Evolutionary conservation across 495 filamentous ascomycete genomes (phyloP).

Genomic region (Daldinia vernicosa): DNA sequence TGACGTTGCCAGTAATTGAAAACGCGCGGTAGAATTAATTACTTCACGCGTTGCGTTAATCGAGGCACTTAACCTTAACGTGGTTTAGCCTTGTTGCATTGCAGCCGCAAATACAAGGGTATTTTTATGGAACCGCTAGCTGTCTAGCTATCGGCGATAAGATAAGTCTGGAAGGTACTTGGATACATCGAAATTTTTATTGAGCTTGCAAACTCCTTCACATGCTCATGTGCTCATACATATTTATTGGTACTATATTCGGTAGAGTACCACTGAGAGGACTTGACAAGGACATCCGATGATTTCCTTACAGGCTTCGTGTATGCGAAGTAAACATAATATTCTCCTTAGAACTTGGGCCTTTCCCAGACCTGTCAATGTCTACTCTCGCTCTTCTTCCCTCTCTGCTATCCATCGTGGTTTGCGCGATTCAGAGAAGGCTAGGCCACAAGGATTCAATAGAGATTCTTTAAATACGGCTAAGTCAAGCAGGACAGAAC

Average conservation of each 20-base stretch:
- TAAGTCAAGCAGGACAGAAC: slow-evolving; percentile 3
- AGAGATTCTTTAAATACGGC: slow-evolving; percentile 21
- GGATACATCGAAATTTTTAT: not conserved
- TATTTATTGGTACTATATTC: not conserved
- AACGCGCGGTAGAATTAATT: slow-evolving; percentile 22
- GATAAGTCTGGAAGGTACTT: not conserved
- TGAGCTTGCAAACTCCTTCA: not conserved
- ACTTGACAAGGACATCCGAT: slow-evolving; percentile 31
- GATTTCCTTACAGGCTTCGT: slow-evolving; percentile 37
- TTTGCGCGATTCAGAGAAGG: slow-evolving; percentile 43
- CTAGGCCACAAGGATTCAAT: slow-evolving; percentile 38
- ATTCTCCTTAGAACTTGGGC: slow-evolving; percentile 24
- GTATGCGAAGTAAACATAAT: slow-evolving; percentile 40
- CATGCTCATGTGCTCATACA: not conserved
- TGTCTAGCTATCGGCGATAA: not conserved
- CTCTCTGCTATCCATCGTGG: slow-evolving; percentile 48
- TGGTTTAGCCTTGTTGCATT: not conserved
- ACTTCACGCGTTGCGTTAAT: slow-evolving; percentile 34
- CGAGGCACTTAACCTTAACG: slow-evolving; percentile 2
- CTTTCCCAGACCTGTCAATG: slow-evolving; percentile 6
- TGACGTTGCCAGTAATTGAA: not conserved
- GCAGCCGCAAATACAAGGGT: not conserved
- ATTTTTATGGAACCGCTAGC: too few species aligned
- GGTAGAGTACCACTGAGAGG: not conserved
- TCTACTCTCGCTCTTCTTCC: slow-evolving; percentile 38